phyloP scores from a whole-genome alignment of 2,329 filamentous ascomycete species.

The Aspergillus aculeatinus region DNA sequence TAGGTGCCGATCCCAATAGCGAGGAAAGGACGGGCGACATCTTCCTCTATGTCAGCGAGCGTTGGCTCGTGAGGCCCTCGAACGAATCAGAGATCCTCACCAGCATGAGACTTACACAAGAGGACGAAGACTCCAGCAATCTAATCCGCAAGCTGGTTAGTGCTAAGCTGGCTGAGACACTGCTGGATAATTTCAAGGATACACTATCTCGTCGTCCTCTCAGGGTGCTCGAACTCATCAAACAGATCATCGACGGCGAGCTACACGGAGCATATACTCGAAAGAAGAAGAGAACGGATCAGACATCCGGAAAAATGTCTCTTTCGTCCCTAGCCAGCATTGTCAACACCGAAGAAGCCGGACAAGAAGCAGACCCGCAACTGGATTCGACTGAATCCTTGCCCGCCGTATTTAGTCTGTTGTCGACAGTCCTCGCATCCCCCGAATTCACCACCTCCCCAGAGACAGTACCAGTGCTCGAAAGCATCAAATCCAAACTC shows the following conservation, averaged over 20 bases:
- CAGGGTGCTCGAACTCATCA: constrained; percentile 42
- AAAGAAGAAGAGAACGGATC: constrained; percentile 8
- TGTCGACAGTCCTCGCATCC: constrained; percentile 45
- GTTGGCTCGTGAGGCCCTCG: constrained; percentile 39
- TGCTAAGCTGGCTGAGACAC: constrained; percentile 43
- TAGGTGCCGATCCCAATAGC: constrained; percentile 40
- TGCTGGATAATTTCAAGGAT: constrained; percentile 45
- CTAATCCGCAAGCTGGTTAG: constrained; percentile 39
- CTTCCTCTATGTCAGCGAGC: constrained; percentile 44
- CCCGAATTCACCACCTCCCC: constrained; percentile 38
- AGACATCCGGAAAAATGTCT: constrained; percentile 26
- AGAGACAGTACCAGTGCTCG: constrained; percentile 30
- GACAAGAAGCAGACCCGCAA: constrained; percentile 16
- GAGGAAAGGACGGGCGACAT: constrained; percentile 43
- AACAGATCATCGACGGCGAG: constrained; percentile 44
- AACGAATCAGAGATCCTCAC: constrained; percentile 2
- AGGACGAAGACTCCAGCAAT: constrained; percentile 25
- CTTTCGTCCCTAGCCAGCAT: constrained; percentile 40
- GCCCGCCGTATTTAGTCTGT: constrained; percentile 42
- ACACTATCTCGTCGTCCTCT: constrained; percentile 42
- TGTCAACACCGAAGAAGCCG: constrained; percentile 19
- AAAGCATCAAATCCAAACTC: constrained; percentile 35
- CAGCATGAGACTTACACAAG: constrained; percentile 16
- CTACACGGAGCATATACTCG: constrained; percentile 16
- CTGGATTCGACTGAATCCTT: constrained; percentile 38